Base-by-base conservation (phyloP, 345 rosid species). In the Carallia brachiata region DNA sequence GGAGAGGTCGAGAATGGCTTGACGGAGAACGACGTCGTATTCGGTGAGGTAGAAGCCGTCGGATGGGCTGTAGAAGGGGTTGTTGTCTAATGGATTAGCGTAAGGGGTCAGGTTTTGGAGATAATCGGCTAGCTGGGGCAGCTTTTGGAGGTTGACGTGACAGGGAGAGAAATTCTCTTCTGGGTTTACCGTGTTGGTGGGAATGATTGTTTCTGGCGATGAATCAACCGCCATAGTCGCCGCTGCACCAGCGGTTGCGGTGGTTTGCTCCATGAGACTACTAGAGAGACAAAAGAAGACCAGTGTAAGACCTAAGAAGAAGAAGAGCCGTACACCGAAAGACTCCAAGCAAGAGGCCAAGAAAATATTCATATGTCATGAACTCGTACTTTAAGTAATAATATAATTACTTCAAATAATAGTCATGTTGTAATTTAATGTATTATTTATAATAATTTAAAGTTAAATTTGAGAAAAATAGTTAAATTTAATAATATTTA, bases 1-100 rank as follows among this genome's bases (percentile, higher is more conserved):
- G 48, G 88, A 84, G 76, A 86, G 86, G 70, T 80, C 80, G 70
- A 79, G 52, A 74, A 77, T 83, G 61, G 84, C 79, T 60, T 86
- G 95, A 7, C 91, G 84, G 48, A 94, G 86, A 69, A 94, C 60
- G 75, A 84, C 68, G 74, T 94, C 96, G 23, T 87, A 69, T 16
- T 78, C 66, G 59, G 70, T 37, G 65, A 94, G 36, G 86, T 94
- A 91, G 86, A 94, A 94, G 70, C 88, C 89, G 7, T 78, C 61
- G 2, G 82, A 65, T 6, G 95, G 93, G 67, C 62, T 89, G 82
- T 81, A 94, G 73, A 78, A 86, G 19, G 77, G 74, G 63, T 88
- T 90, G 15, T 55, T 79, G 1, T 88, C 81, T 6, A 94, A 83
- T 6, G 97, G 98, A 70, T 87, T 89, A 15, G 79, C 47, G 62